Base-by-base conservation (phyloP, 192 early-diverging fungal genomes). In the Cetraspora pellucida region DNA sequence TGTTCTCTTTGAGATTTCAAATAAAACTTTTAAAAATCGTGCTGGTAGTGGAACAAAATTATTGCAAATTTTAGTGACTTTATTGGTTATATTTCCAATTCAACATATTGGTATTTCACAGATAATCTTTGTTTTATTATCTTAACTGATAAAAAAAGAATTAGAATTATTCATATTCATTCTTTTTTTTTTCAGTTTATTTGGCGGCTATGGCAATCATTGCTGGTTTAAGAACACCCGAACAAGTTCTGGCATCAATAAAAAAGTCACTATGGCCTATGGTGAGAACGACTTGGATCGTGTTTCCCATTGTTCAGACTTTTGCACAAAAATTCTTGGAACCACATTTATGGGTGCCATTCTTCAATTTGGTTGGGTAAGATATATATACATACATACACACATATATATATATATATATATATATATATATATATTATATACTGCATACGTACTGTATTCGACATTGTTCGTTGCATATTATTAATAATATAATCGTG, bases 331-430 rank as follows among this genome's bases (percentile, higher is more conserved):
- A 87, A 80, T 90, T 90, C 73, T 81, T 97, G 59, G 88, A 86
- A n/a, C 93, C 90, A 13, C 82, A 87, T 50, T 82, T 91, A 57
- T 97, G 94, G 94, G 88, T 94, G 30, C 95, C 95, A 27, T 97
- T 95, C 88, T 97, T 95, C 85, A 95, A 95, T 85, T 55, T 91
- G 27, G 84, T 97, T 58, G 89, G 74, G 74, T 75, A 61, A 75
- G 60, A 23, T 57, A n/a, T n/a, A n/a, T n/a, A n/a, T n/a, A n/a
- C n/a, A n/a, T n/a, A n/a, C n/a, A n/a, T n/a, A n/a, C n/a, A n/a
- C n/a, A n/a, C n/a, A n/a, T n/a, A n/a, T n/a, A n/a, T n/a, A n/a
- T n/a, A n/a, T n/a, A n/a, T n/a, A n/a, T n/a, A n/a, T n/a, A n/a
- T n/a, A n/a, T 60, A 31, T 37, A 9, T 45, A 11, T 57, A 72